Evolutionary conservation across 169 alveolate species (phyloP), one percentile per base, ranked within the genome.

Genomic region (Perkinsus chesapeaki): DNA sequence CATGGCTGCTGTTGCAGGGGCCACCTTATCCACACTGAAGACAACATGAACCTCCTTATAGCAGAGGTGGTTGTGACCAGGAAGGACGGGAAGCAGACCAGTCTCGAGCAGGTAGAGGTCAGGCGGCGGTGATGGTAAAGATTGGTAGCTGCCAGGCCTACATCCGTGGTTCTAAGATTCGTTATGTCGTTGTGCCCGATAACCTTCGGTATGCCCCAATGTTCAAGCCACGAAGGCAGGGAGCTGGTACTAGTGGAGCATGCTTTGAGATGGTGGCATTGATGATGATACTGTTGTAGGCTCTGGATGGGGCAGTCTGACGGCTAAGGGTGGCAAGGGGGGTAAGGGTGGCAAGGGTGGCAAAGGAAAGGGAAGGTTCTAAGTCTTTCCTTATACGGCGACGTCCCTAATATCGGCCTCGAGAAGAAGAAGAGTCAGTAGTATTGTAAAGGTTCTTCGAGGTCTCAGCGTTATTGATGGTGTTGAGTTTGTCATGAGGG

Each of bases 141-240:
- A 16, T 3, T 60, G 82, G 82, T 60, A 34, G 37, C 39, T n/a
- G 31, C 7, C 73, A 91, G 93, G 93, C 60, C 23, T 91, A 91
- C 73, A 93, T 98, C 48, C 96, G 99, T 95, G 99, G 99, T 39
- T 96, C 97, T 73, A 97, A 97, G 95, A 97, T 98, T 91, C 96
- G 98, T 93, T 97, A 97, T 93, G 96, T 96, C 47, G 96, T 97
- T 10, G 96, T 98, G 39, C 99, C 99, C 0, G 99, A 98, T 92
- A 97, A 97, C 97, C 95, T 98, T 34, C 97, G 97, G 94, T 96
- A 96, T 94, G 98, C 98, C 10, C 99, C 99, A 19, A 97, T 97
- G 98, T 98, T 98, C 93, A 97, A 96, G 91, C n/a, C 73, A 16
- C 9, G 93, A 39, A 48, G 93, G 5, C 93, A 91, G 73, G 93